Evolutionary conservation across 106 monocot genomes (phyloP), one percentile per base, ranked within the genome.

Genomic region (Dendrobium chrysotoxum): DNA sequence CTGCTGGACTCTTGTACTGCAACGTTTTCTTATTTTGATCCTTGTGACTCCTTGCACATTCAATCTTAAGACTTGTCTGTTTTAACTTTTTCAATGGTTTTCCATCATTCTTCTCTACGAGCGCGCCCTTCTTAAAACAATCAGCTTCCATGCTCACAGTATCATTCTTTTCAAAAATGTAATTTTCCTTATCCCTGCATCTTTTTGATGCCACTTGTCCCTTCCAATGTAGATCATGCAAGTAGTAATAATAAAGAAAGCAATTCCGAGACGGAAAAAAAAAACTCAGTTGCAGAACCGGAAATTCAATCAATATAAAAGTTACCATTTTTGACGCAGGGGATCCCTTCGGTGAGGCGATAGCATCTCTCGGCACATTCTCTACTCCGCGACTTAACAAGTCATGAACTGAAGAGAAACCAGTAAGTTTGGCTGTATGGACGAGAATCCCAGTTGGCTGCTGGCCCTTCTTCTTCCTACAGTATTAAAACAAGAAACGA

Each of bases 401-500:
- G n/a, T 91, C 93, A 61, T 70, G 81, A 40, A 93, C 92, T 5
- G 96, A 93, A 12, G 85, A 81, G 73, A 80, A 92, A 16, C 97
- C 97, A 35, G 78, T 82, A 40, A 86, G 85, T 82, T 92, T 94
- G 11, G 92, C 92, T 2, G 87, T 70, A 13, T 92, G 87, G 17
- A 80, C 77, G 25, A 97, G 84, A 28, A 87, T 86, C 26, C 97
- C 97, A 65, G 97, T 97, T 15, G 97, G 97, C 55, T 68, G 75
- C 5, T 85, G 80, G 25, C 97, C 97, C 71, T 82, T 93, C 75
- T 83, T 87, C 84, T 89, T 94, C 94, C 94, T 97, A 35, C 35
- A 35, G 35, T 35, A 53, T 38, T 30, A 55, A 13, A 40, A 46
- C 3, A 40, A 73, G 15, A 53, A 45, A 2, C 46, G n/a, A 30